Evolutionary conservation across 1,284 basidiomycete species (phyloP).

Genomic region (Malassezia brasiliensis): DNA sequence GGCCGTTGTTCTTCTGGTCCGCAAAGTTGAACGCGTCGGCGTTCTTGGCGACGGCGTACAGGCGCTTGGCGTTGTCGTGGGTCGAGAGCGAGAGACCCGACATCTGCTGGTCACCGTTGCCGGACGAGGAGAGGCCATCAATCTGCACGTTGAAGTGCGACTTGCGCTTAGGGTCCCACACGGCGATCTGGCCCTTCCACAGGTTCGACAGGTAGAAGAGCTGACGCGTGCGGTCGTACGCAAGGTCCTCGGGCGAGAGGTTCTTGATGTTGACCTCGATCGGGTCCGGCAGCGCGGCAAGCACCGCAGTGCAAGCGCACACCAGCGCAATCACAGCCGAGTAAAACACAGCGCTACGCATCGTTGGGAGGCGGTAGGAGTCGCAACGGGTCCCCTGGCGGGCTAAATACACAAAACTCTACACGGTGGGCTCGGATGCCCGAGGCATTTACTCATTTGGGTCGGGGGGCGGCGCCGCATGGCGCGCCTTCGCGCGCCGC

Average conservation of each 20-base stretch:
- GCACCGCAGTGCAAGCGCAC: neutral
- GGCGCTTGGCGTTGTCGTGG: constrained; percentile 23
- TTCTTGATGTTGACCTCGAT: constrained; percentile 34
- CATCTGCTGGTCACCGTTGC: constrained; percentile 39
- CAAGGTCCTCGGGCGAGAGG: constrained; percentile 37
- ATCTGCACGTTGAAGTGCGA: constrained; percentile 34
- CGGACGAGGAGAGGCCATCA: constrained; percentile 28
- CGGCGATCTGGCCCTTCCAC: constrained; percentile 34
- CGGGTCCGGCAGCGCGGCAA: constrained; percentile 23
- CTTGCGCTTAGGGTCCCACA: constrained; percentile 21
- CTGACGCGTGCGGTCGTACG: constrained; percentile 30
- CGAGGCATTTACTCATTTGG: too few species aligned
- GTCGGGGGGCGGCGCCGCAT: too few species aligned
- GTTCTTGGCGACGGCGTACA: constrained; percentile 42
- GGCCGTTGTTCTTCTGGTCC: constrained; percentile 26
- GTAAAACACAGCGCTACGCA: constrained; percentile 3
- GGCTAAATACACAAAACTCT: too few species aligned
- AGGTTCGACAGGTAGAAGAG: constrained; percentile 43
- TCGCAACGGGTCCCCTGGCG: neutral
- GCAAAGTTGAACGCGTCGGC: constrained; percentile 32
- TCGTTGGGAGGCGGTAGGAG: neutral
- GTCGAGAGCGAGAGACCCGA: constrained; percentile 34
- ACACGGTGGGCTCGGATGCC: too few species aligned
- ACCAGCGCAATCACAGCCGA: neutral
- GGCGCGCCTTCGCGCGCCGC: too few species aligned